phyloP scores from a whole-genome alignment of 2,329 filamentous ascomycete species.

The Metarhizium anisopliae region DNA sequence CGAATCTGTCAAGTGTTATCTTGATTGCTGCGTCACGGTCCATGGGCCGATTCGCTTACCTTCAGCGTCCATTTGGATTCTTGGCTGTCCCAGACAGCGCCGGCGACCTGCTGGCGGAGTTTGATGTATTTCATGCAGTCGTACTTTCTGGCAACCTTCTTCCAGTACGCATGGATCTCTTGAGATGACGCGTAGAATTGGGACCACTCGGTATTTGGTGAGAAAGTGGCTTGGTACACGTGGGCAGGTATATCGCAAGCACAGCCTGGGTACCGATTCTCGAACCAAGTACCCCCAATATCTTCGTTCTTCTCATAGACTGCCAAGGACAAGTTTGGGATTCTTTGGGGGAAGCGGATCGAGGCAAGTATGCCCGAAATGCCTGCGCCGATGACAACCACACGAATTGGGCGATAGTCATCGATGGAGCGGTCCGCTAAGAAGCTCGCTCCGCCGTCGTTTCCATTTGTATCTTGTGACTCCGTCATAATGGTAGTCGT shows the following conservation, averaged over 20 bases:
- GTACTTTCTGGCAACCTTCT: not conserved
- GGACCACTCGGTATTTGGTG: not conserved
- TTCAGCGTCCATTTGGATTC: not conserved
- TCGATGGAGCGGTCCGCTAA: not conserved
- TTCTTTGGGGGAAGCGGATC: not conserved
- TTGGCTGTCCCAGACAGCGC: not conserved
- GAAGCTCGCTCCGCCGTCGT: no score
- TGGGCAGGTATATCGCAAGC: not conserved
- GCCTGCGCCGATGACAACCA: not conserved
- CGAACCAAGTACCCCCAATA: not conserved
- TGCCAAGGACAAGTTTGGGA: not conserved
- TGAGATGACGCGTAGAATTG: not conserved
- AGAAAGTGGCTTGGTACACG: not conserved
- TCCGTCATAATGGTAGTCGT: no score
- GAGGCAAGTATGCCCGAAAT: not conserved
- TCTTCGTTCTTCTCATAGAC: not conserved
- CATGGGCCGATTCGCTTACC: not conserved
- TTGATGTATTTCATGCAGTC: not conserved
- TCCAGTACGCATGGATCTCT: not conserved
- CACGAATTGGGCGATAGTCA: not conserved
- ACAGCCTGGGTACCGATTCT: not conserved
- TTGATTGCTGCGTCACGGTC: no score
- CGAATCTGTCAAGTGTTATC: no score
- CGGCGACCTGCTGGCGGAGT: not conserved
- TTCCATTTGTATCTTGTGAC: no score